Evolutionary conservation across 2,329 filamentous ascomycete genomes (phyloP).

Genomic region (Gyromitra esculenta): DNA sequence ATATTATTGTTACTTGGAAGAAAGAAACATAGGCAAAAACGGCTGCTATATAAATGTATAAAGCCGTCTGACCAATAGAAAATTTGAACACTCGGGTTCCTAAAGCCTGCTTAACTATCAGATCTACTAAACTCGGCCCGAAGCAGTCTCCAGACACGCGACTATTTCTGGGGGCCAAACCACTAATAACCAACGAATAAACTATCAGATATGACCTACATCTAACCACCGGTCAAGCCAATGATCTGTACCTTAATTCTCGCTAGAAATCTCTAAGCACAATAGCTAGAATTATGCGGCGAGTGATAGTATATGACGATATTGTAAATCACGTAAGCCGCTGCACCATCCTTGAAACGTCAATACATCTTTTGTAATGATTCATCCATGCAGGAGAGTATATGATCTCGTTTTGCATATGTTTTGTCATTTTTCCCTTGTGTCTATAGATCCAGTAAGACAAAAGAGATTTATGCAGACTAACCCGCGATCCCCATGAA

Average conservation of each 20-base stretch:
- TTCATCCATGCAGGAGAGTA: conserved; percentile 18
- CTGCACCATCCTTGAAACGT: background rate
- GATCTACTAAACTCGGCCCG: no score
- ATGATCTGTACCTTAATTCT: background rate
- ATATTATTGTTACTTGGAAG: no score
- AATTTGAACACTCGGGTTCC: no score
- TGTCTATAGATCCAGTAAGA: conserved; percentile 21
- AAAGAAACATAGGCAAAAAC: no score
- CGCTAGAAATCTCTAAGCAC: background rate
- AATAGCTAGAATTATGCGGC: background rate
- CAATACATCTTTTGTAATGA: background rate
- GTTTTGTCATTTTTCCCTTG: conserved; percentile 15
- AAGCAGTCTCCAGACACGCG: no score
- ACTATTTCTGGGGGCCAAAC: no score
- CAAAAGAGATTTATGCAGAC: conserved; percentile 37
- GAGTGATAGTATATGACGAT: conserved; percentile 22
- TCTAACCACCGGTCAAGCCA: no score
- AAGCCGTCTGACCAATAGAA: no score
- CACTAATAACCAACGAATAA: no score
- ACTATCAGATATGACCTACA: no score
- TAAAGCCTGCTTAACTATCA: no score
- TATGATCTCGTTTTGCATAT: background rate
- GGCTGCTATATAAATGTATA: no score
- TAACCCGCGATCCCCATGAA: conserved; percentile 41
- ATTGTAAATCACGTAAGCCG: background rate